Conservation (phyloP, 75 land plant genomes). For the Cupressus sempervirens region DNA sequence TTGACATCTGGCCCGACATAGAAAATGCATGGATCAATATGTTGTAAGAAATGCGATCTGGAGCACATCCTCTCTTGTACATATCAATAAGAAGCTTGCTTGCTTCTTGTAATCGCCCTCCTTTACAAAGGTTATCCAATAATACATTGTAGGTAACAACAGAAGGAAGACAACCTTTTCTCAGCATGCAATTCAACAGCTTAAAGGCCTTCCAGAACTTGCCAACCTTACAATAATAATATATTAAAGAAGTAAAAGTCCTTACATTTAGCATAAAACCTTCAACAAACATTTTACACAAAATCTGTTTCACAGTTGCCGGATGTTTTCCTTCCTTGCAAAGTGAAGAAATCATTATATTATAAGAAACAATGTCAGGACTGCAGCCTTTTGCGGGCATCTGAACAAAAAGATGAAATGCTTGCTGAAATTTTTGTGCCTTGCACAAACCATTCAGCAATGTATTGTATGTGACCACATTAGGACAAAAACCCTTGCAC, state of each 20-base stretch:
- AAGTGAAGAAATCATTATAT: conserved; percentile 42
- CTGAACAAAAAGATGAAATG: conserved; percentile 30
- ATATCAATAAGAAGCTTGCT: conserved; percentile 25
- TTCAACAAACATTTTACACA: conserved; percentile 24
- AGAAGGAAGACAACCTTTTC: conserved; percentile 29
- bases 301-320: conserved; percentile 19
- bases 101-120: conserved; percentile 24
- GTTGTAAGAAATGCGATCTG: conserved; percentile 43
- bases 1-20: conserved; percentile 14
- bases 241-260: conserved; percentile 30
- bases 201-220: conserved; percentile 24
- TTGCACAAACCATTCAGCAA: conserved; percentile 47
- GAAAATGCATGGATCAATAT: conserved; percentile 41
- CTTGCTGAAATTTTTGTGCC: conserved; percentile 31
- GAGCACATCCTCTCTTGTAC: conserved; percentile 18
- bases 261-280: conserved; percentile 28
- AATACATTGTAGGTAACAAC: conserved; percentile 42
- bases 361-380: conserved; percentile 44
- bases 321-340: conserved; percentile 29
- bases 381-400: conserved; percentile 11
- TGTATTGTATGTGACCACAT: conserved; percentile 52
- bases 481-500: conserved; percentile 41
- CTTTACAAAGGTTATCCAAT: conserved; percentile 40
- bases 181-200: conserved; percentile 34
- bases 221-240: conserved; percentile 31